These are phyloP conservation scores for Marsdenia floribunda DNA, from an alignment of 257 asterid genomes.

Conservation along the genomic window DNA sequence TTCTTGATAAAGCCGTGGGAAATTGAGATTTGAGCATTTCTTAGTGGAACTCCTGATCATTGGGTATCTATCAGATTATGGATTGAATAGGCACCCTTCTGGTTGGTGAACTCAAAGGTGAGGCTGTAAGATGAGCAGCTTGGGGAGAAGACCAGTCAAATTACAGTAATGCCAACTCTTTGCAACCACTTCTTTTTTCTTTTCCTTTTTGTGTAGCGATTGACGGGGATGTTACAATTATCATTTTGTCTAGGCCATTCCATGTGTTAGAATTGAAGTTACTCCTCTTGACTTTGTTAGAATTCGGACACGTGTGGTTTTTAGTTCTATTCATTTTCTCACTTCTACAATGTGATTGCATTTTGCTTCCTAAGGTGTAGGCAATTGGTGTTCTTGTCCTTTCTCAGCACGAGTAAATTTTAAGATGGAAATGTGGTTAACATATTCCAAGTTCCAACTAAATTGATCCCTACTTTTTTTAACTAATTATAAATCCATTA, in stretches of 20 bases:
- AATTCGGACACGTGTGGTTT: not conserved
- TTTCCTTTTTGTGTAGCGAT: not conserved
- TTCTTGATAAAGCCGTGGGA: not conserved
- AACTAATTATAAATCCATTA: not conserved
- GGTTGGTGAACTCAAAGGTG: not conserved
- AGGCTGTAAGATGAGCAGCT: slow-evolving; percentile 9
- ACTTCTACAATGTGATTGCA: not conserved
- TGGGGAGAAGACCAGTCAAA: not conserved
- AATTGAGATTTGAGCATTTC: not conserved
- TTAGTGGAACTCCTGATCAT: slow-evolving; percentile 4
- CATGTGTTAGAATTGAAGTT: not conserved
- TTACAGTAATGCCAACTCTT: not conserved
- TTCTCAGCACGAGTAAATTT: not conserved
- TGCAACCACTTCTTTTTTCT: not conserved
- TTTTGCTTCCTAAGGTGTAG: not conserved
- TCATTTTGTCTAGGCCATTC: not conserved
- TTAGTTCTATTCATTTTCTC: not conserved
- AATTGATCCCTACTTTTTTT: not conserved
- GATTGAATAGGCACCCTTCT: not conserved
- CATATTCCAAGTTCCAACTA: too few species aligned
- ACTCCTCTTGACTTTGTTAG: not conserved
- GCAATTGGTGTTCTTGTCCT: not conserved
- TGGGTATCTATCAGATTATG: slow-evolving; percentile 1
- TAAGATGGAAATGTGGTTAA: not conserved
- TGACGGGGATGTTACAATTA: not conserved